Evolutionary conservation across 148 eudicot genomes (phyloP), one percentile per base, ranked within the genome.

Genomic region (Dysphania ambrosioides): DNA sequence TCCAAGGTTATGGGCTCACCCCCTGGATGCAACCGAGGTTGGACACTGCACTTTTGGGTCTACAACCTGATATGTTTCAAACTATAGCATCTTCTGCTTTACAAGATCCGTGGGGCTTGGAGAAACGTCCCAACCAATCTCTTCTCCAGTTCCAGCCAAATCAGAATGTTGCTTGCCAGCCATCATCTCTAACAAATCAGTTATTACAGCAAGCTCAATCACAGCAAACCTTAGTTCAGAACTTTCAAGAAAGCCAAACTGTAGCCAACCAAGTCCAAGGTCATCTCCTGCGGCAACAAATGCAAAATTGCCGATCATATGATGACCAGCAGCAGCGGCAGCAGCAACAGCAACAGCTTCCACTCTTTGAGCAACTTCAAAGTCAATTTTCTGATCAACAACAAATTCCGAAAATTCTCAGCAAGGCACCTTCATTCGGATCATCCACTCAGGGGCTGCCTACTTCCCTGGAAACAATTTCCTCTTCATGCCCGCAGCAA

Each of bases 1-100:
- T 91, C 63, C 94, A 88, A 71, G 88, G 91, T 47, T 75, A 89
- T 64, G 94, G 97, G 44, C 80, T 82, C 35, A 65, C 75, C 2
- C 88, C 97, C 2, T 89, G 89, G 88, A 85, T 89, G 94, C 97
- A 93, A 76, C 87, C 92, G 51, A 84, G 88, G 79, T 72, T 91
- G n/a, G 97, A 87, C 74, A 64, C 87, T 74, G 85, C 91, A 31
- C 80, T 91, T 84, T 78, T 88, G 16, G 84, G 85, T 73, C 73
- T 85, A 79, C 92, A 86, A 66, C 78, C 79, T 75, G 88, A 93
- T 79, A 74, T 89, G 23, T 87, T 84, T 77, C 93, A 89, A 81
- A 78, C 85, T 59, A 87, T 87, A 87, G 87, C 90, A 53, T 83
- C 90, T 82, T 85, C 97, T 36, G 87, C 86, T 63, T 70, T 90